Base-by-base conservation (phyloP, 345 rosid species). In the Eutrema yunnanense region DNA sequence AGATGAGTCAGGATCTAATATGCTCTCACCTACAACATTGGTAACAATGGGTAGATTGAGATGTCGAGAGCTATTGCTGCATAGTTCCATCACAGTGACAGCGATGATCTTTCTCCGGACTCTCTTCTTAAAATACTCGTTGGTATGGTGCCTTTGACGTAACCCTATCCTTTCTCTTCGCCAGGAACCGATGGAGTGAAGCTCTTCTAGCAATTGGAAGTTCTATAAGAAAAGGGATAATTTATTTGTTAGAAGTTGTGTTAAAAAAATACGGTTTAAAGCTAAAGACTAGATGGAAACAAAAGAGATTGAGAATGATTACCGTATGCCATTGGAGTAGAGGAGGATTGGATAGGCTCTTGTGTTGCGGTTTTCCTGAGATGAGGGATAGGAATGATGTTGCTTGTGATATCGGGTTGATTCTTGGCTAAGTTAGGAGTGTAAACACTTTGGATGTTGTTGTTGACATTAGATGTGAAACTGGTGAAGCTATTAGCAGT, bases 121-220 rank as follows among this genome's bases (percentile, higher is more conserved):
- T n/a, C n/a, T n/a, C n/a, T n/a, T n/a, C n/a, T n/a, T n/a, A n/a
- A n/a, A n/a, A n/a, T n/a, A n/a, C n/a, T n/a, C n/a, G n/a, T 51
- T 77, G 88, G 80, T 88, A 90, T 26, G 98, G 96, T 33, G 90
- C 86, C 65, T 65, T 93, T 37, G 90, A 56, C 4, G 82, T 62
- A 37, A 87, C 83, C 78, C 98, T 89, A 36, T 94, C 96, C 80
- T 94, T 94, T 71, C 98, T 86, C 88, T 89, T 94, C 79, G 83
- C 96, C 62, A 94, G 40, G 86, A 94, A 94, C 62, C 98, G 85
- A 74, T 89, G 98, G 12, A 94, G 97, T 29, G 98, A 94, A 65
- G 92, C 95, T 78, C 89, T 81, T 86, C 96, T 82, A n/a, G 95
- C 95, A 54, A 94, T 86, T 44, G 98, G 98, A 16, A 94, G 83